Base-by-base conservation (phyloP, 768 basidiomycete species). In the Astraeus odoratus region DNA sequence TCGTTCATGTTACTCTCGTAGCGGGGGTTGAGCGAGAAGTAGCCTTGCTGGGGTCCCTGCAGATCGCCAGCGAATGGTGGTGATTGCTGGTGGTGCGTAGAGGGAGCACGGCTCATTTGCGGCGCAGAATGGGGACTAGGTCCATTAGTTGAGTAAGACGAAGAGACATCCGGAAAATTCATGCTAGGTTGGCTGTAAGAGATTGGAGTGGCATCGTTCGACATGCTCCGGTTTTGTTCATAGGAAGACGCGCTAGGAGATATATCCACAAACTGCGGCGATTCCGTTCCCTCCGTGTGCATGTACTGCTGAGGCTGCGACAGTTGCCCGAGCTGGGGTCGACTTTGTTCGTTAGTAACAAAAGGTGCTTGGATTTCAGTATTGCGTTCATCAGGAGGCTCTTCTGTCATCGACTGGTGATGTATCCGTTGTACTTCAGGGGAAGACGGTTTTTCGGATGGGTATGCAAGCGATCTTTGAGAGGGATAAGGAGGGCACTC, bases 321-420 rank as follows among this genome's bases (percentile, higher is more conserved):
- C 1, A 57, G 10, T 10, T 60, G 54, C 20, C 53, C 15, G 25
- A 39, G 49, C 2, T 50, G 42, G 19, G 51, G 51, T 39, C 38
- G 50, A 25, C 16, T 22, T 13, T 59, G 59, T 1, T 58, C 57
- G 20, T 43, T 47, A 8, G 57, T 18, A 9, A 47, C 47, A 39
- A 57, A 64, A 3, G 59, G 48, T 7, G 57, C 38, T 22, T 61
- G 34, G 29, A 58, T 59, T 19, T 65, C 59, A n/a, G 49, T 52
- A 0, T 48, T 27, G 16, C 42, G 6, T 15, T 51, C 42, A 19
- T 56, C 51, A 9, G 48, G 30, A 25, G 43, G 26, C 23, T 57
- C 63, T 19, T 48, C 46, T 6, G 60, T 20, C 10, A 42, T 38
- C 13, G 51, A 33, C 6, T 42, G 0, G 33, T 43, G 50, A 18